Evolutionary conservation across 306 rosid species (phyloP).

Genomic region (Vigna nakashimae): DNA sequence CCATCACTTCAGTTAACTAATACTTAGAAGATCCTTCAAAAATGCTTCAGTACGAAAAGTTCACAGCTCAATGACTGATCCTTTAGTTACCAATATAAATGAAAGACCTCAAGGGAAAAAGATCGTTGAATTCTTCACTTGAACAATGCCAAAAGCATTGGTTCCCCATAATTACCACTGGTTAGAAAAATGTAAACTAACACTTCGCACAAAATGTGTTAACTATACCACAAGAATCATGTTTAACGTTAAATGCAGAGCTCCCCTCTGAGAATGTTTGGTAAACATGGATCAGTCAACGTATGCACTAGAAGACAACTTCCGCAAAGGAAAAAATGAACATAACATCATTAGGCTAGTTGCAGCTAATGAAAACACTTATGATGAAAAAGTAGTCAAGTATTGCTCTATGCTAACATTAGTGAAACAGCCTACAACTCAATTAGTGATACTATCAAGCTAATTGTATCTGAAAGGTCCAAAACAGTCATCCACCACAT

Average conservation of each 20-base stretch:
- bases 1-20: slow-evolving; percentile 32
- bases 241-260: slow-evolving; percentile 13
- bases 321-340: not conserved
- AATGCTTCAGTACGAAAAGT: slow-evolving; percentile 4
- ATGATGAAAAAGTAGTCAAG: not conserved
- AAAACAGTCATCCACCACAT: slow-evolving; percentile 42
- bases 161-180: slow-evolving; percentile 23
- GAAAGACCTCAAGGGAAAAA: slow-evolving; percentile 24
- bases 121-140: slow-evolving; percentile 3
- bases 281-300: not conserved
- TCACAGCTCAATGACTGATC: not conserved
- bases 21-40: slow-evolving; percentile 31
- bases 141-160: slow-evolving; percentile 7
- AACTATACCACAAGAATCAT: slow-evolving; percentile 21
- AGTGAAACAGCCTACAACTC: slow-evolving; percentile 17
- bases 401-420: slow-evolving; percentile 9
- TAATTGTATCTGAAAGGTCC: not conserved
- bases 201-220: not conserved
- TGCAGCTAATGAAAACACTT: not conserved
- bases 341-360: not conserved
- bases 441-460: slow-evolving; percentile 2
- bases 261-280: not conserved
- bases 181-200: not conserved
- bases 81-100: not conserved
- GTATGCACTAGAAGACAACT: slow-evolving; percentile 12